These are phyloP conservation scores for Fusarium oxysporum DNA, from an alignment of 2,329 filamentous ascomycete species.

Conservation along the genomic window DNA sequence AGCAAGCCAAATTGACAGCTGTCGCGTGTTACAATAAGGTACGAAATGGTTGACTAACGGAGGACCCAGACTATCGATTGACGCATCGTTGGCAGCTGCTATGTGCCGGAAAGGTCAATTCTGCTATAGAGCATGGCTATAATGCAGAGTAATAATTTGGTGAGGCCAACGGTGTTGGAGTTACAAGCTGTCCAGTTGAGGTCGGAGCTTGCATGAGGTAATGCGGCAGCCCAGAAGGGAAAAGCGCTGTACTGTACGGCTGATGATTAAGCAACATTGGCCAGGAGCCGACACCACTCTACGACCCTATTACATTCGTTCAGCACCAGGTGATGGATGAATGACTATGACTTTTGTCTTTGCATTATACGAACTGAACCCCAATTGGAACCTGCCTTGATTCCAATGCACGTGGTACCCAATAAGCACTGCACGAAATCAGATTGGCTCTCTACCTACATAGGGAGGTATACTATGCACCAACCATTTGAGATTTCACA, in stretches of 20 bases:
- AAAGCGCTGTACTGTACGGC: conserved; percentile 5
- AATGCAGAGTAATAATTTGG: conserved; percentile 28
- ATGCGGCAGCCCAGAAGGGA: conserved; percentile 27
- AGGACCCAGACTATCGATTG: conserved; percentile 55
- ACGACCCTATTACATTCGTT: background rate
- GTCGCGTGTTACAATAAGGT: conserved; percentile 36
- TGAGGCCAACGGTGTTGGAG: conserved; percentile 32
- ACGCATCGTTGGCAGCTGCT: conserved; percentile 55
- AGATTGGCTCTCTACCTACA: background rate
- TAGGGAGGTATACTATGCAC: background rate
- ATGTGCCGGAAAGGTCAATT: conserved; percentile 46
- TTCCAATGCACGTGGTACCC: background rate
- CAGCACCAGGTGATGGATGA: background rate
- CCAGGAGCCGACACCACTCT: conserved; percentile 7
- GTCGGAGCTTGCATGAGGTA: conserved; percentile 46
- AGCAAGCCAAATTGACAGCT: conserved; percentile 37
- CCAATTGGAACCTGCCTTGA: background rate
- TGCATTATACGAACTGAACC: background rate
- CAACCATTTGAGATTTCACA: background rate
- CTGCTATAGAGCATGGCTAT: conserved; percentile 48
- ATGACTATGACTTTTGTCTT: background rate
- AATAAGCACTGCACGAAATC: background rate
- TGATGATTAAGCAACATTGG: conserved; percentile 14
- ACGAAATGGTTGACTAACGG: conserved; percentile 48
- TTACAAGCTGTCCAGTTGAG: conserved; percentile 48